Evolutionary conservation across 176 grass and related monocot species (phyloP).

Genomic region (Musa itinerans): DNA sequence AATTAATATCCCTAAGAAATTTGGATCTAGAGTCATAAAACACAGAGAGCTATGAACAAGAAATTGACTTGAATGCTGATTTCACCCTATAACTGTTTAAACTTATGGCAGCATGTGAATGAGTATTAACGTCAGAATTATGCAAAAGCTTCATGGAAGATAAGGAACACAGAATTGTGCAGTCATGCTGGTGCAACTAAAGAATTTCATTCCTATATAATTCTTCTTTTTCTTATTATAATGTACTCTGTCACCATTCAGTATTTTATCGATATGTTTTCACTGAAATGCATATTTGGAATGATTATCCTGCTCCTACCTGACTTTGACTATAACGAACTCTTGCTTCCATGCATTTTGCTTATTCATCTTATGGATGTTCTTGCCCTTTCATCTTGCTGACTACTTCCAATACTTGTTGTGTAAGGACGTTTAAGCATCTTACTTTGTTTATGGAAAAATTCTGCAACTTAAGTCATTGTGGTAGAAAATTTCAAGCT

Average conservation of each 20-base stretch:
- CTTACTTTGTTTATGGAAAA: not conserved
- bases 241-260: too few relatives aligned
- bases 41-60: too few relatives aligned
- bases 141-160: not conserved
- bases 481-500: not conserved
- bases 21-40: too few relatives aligned
- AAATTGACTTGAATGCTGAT: too few relatives aligned
- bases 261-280: too few relatives aligned
- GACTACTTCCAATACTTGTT: not conserved
- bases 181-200: not conserved
- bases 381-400: not conserved
- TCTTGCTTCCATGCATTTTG: not conserved
- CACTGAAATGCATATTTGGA: not conserved
- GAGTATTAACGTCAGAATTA: not conserved
- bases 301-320: not conserved
- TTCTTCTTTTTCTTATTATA: not conserved
- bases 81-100: too few relatives aligned
- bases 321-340: not conserved
- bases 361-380: not conserved
- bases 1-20: too few relatives aligned
- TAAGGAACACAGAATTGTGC: not conserved
- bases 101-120: not conserved
- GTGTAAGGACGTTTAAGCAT: too few relatives aligned
- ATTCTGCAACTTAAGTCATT: not conserved
- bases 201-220: not conserved